Base-by-base conservation (phyloP, 1,139 yeast genomes). In the Candida tropicalis region DNA sequence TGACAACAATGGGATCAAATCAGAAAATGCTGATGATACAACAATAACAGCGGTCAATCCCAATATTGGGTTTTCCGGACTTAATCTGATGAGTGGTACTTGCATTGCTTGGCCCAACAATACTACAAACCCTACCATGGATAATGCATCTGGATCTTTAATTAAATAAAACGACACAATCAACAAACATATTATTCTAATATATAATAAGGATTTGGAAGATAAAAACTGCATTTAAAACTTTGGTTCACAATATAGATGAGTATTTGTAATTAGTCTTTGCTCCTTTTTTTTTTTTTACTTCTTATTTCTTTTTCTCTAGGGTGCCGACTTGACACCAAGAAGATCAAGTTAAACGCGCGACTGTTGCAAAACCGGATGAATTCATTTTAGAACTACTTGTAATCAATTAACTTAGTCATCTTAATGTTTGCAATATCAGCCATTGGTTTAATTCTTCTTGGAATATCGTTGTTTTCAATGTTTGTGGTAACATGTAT, bases 31-130 rank as follows among this genome's bases (percentile, higher is more conserved):
- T 35, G 72, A 52, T 2, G 75, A 51, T 0, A 65, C 62, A 31
- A 83, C 61, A 4, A 79, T 52, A 5, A 81, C 45, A 1, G 81
- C 71, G 29, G 80, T 54, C 3, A 79, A 41, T 2, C 88, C 86
- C 45, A 77, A 63, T 38, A 79, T 68, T 15, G 82, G 82, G 49
- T 79, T 76, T 22, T 65, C 59, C 38, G 68, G 60, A 57, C 74
- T 69, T 43, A 70, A 62, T 50, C 69, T 58, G 48, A 75, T 59
- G 48, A 69, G 55, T 24, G 80, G 82, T 38, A 77, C 66, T 51
- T 73, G 70, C 79, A 82, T 76, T 22, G 86, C 81, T 52, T 73
- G 77, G 2, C 85, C 82, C 41, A 84, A 63, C 13, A 84, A 66
- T 17, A 81, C 44, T 11, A 79, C 73, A 43, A 82, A 79, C 16